Base-by-base conservation (phyloP, 2,329 filamentous ascomycete genomes). In the Orbilia quercus region DNA sequence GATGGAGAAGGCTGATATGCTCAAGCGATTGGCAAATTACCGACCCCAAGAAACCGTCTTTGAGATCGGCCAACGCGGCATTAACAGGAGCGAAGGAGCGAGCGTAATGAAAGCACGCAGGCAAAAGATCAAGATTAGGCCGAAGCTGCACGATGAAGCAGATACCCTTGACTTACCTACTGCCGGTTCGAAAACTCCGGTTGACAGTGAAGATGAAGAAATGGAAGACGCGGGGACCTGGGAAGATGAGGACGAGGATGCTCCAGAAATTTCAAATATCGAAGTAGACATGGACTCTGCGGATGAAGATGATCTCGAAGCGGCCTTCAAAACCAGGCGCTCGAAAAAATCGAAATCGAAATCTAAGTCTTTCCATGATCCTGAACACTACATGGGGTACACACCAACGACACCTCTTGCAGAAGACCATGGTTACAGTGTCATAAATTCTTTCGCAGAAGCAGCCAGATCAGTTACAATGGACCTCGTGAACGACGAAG, bases 371-470 rank as follows among this genome's bases (percentile, higher is more conserved):
- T 96, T 88, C 85, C 88, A 91, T 79, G 93, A 97, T 80, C 86
- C 89, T 0, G 93, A 97, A 47, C 88, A 95, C 77, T 99, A 96
- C 87, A 98, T 99, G 92, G 91, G 91, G 7, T 99, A 99, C 84
- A 91, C 88, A 0, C 95, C 95, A 0, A 89, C 90, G 74, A 86
- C 87, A 77, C 95, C 94, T 80, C 84, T 90, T 2, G 91, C 90
- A 58, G 94, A 98, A 82, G 92, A 97, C 79, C 90, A 91, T 62
- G 95, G 89, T 11, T 99, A 99, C 82, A 92, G 93, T 75, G 92
- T 99, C 16, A 91, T 96, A 81, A 84, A 86, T 62, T 93, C 90
- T 81, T 99, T 99, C 82, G 86, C 96, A 50, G 89, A 92, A 78
- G 91, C 91, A 5, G 94, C 96, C n/a, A 87, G 92, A 77, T 87